These are phyloP conservation scores for Akanthomyces muscarius DNA, from an alignment of 2,329 filamentous ascomycete species.

Conservation along the genomic window DNA sequence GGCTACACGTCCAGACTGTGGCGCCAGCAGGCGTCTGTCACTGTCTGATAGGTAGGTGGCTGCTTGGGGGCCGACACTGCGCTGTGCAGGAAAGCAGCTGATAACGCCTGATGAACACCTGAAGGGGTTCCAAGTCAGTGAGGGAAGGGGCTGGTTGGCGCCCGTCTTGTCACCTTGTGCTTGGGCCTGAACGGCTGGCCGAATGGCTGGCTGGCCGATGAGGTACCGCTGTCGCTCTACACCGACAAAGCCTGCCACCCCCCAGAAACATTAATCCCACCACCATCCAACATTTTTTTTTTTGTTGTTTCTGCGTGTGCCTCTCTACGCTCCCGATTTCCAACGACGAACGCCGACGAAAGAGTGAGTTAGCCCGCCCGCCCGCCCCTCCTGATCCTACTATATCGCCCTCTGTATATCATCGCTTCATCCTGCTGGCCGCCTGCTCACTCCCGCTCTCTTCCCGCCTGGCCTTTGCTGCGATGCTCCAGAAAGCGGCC, in stretches of 20 bases:
- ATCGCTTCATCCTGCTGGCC: neutral
- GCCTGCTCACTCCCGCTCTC: neutral
- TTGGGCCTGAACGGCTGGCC: neutral
- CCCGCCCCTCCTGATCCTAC: neutral
- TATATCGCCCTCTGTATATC: neutral
- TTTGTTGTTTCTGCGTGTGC: constrained; percentile 8
- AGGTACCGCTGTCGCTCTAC: neutral
- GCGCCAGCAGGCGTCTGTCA: too few species aligned
- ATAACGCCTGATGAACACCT: too few species aligned
- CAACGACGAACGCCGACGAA: constrained; percentile 9
- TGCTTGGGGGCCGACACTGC: neutral
- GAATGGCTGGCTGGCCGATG: neutral
- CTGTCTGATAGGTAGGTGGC: neutral
- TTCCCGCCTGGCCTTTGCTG: neutral
- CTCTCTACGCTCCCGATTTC: neutral
- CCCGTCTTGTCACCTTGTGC: neutral
- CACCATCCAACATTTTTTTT: constrained; percentile 17
- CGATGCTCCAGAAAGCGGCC: constrained; percentile 13
- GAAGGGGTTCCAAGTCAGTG: neutral
- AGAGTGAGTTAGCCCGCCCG: constrained; percentile 15
- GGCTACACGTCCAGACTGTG: neutral
- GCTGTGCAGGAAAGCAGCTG: too few species aligned
- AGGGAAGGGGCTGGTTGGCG: neutral
- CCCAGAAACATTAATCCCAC: constrained; percentile 14
- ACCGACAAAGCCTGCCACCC: constrained; percentile 13